These are phyloP conservation scores for Escallonia herrerae DNA, from an alignment of 129 eudicot genomes.

Conservation along the genomic window DNA sequence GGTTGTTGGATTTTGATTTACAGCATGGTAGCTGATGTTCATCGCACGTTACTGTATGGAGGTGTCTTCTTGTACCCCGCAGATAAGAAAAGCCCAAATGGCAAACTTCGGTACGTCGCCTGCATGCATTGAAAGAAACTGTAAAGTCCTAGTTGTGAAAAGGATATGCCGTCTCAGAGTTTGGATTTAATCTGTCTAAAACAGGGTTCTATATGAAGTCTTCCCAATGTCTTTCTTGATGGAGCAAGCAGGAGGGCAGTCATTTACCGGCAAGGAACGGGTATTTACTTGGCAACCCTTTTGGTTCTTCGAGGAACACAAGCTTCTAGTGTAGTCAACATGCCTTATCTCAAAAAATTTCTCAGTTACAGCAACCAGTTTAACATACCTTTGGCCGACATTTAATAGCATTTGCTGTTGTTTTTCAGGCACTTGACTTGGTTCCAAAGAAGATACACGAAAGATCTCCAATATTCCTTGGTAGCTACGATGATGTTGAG, in stretches of 20 bases:
- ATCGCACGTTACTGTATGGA: conserved; percentile 87
- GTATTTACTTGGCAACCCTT: conserved; percentile 20
- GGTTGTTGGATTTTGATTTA: conserved; percentile 1
- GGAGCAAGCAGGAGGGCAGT: conserved; percentile 97
- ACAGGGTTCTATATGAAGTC: conserved; percentile 88
- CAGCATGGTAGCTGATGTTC: conserved; percentile 98
- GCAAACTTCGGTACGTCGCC: conserved; percentile 54
- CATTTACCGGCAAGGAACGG: conserved; percentile 82
- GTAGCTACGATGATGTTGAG: conserved; percentile 89
- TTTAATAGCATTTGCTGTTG: too few relatives aligned
- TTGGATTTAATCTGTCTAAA: conserved; percentile 7
- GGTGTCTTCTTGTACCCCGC: conserved; percentile 93
- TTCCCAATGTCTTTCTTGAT: conserved; percentile 90
- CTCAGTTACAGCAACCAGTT: too few relatives aligned
- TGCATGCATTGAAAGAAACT: not conserved
- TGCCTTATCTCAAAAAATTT: not conserved
- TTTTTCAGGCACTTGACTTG: conserved; percentile 73
- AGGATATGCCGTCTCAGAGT: not conserved
- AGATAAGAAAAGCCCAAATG: conserved; percentile 88
- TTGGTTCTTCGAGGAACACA: not conserved
- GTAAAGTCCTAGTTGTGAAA: not conserved
- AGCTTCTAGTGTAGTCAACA: not conserved
- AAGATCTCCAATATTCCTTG: conserved; percentile 83
- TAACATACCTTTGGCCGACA: too few relatives aligned
- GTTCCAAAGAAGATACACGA: conserved; percentile 77